A percentile compares a stretch with the other conserved stretches of the same genome.
These are phyloP conservation scores for Asterophora lycoperdoides DNA, from an alignment of 768 basidiomycete species.

Conservation along the genomic window DNA sequence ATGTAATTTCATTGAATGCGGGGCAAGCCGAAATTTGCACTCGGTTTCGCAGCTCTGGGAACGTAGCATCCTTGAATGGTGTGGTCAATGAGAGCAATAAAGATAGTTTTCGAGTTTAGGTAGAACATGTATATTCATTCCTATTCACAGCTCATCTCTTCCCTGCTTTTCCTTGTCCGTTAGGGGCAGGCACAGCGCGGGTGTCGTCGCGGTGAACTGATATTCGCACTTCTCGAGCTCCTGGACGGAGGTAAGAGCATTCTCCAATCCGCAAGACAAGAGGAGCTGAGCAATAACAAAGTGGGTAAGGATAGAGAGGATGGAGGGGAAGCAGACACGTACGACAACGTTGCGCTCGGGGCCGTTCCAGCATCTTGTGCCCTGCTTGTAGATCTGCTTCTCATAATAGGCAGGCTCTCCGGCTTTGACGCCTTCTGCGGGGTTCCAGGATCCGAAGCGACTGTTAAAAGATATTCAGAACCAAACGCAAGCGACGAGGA, in stretches of 20 bases:
- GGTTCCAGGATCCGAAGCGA: slow-evolving; percentile 79
- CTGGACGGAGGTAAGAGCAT: slow-evolving; percentile 67
- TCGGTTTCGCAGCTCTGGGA: no score
- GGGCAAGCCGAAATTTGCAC: no score
- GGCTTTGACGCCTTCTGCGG: slow-evolving; percentile 45
- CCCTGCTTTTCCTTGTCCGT: slow-evolving; percentile 29
- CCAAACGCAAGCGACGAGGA: background rate
- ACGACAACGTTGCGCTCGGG: slow-evolving; percentile 84
- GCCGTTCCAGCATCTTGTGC: slow-evolving; percentile 95
- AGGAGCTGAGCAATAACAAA: slow-evolving; percentile 49
- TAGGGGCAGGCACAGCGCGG: slow-evolving; percentile 72
- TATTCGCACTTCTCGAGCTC: slow-evolving; percentile 99
- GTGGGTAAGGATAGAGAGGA: slow-evolving; percentile 6
- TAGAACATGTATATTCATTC: background rate
- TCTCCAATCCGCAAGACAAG: slow-evolving; percentile 82
- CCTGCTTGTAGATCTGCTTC: slow-evolving; percentile 77
- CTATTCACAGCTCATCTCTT: slow-evolving; percentile 39
- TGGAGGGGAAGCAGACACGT: slow-evolving; percentile 19
- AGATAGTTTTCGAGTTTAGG: no score
- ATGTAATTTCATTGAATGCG: no score
- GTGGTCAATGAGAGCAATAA: no score
- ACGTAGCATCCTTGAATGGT: no score
- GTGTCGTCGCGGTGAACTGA: slow-evolving; percentile 77
- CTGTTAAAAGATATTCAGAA: slow-evolving; percentile 31
- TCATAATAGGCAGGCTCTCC: slow-evolving; percentile 75